Percentiles rank a stretch among this genome's conserved stretches.
phyloP scores from a whole-genome alignment of 768 basidiomycete species.

The Tylopilus sp. region DNA sequence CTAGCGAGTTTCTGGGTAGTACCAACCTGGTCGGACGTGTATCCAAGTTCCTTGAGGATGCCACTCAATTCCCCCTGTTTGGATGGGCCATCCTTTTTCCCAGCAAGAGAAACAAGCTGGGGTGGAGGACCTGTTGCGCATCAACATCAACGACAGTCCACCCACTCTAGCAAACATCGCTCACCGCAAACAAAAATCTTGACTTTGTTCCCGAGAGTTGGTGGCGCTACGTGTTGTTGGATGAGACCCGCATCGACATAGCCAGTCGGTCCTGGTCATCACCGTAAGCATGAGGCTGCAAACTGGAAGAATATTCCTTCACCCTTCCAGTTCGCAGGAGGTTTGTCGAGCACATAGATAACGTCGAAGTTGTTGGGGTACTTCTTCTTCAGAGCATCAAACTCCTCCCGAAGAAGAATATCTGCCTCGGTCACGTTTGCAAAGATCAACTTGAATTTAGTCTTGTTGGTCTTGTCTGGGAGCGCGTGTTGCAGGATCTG shows the following conservation, averaged over 20 bases:
- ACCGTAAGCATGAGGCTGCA: slow-evolving; percentile 1
- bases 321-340: slow-evolving; percentile 58
- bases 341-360: slow-evolving; percentile 85
- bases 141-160: neutral
- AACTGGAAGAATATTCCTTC: slow-evolving; percentile 16
- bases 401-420: slow-evolving; percentile 79
- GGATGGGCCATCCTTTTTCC: slow-evolving; percentile 72
- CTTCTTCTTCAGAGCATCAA: slow-evolving; percentile 66
- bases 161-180: slow-evolving; percentile 17
- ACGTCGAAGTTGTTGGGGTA: slow-evolving; percentile 73
- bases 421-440: slow-evolving; percentile 88
- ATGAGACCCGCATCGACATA: slow-evolving; percentile 73
- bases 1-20: neutral
- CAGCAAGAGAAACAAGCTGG: slow-evolving; percentile 85
- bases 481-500: slow-evolving; percentile 77
- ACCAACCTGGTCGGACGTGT: slow-evolving; percentile 79
- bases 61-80: slow-evolving; percentile 84
- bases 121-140: slow-evolving; percentile 61
- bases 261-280: slow-evolving; percentile 55
- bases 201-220: slow-evolving; percentile 68
- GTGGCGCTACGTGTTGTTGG: slow-evolving; percentile 64
- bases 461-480: slow-evolving; percentile 75
- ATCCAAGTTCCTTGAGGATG: slow-evolving; percentile 83
- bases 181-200: slow-evolving; percentile 89
- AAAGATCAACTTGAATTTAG: slow-evolving; percentile 91